Evolutionary conservation across 495 filamentous ascomycete species (phyloP).

Genomic region (Patellaria atrata): DNA sequence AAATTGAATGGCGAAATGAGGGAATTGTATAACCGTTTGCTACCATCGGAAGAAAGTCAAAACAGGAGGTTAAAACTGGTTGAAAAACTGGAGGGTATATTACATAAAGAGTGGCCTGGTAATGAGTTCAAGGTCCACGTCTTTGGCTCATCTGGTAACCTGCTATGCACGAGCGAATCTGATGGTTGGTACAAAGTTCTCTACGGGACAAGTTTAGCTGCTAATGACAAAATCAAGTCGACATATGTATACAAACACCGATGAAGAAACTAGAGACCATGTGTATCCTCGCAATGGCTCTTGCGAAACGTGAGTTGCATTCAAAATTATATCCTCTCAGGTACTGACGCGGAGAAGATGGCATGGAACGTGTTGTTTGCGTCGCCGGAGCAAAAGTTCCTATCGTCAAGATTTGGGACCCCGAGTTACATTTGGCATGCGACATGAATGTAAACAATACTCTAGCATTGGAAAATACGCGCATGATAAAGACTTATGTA

Average conservation of each 20-base stretch:
- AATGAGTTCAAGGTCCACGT: conserved; percentile 80
- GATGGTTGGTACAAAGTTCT: conserved; percentile 52
- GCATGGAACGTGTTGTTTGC: conserved; percentile 91
- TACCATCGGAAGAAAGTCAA: conserved; percentile 70
- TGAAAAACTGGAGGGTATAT: conserved; percentile 67
- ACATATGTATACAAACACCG: conserved; percentile 90
- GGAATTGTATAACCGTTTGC: conserved; percentile 67
- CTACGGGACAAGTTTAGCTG: conserved; percentile 12
- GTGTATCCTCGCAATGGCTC: conserved; percentile 70
- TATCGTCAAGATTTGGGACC: conserved; percentile 98
- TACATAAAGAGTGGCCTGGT: conserved; percentile 84
- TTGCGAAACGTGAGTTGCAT: conserved; percentile 59
- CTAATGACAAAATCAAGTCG: conserved; percentile 42
- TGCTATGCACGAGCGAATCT: conserved; percentile 89
- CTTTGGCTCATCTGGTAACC: conserved; percentile 93
- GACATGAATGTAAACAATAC: conserved; percentile 99
- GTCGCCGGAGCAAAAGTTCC: conserved; percentile 89
- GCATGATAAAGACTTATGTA: conserved; percentile 96
- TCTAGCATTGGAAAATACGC: conserved; percentile 83
- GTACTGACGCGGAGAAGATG: conserved; percentile 43
- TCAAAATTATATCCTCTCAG: conserved; percentile 4
- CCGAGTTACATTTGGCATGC: conserved; percentile 75
- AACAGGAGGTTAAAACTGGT: conserved; percentile 59
- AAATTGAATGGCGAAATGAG: conserved; percentile 69
- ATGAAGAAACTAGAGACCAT: conserved; percentile 74